These are phyloP conservation scores for Candida sp. DNA, from an alignment of 1,139 yeast genomes.

Conservation along the genomic window DNA sequence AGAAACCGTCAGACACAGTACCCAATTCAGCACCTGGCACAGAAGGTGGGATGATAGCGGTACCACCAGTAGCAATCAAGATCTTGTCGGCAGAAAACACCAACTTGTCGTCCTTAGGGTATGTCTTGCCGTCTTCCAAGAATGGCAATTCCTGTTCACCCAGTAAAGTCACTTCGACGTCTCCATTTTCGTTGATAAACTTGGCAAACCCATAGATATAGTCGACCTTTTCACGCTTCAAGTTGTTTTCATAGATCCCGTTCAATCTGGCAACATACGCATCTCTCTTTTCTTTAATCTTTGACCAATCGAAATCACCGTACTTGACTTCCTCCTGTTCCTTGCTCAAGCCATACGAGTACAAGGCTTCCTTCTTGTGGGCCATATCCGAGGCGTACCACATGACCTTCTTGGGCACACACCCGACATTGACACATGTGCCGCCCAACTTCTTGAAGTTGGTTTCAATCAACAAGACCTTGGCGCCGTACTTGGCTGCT, in stretches of 20 bases:
- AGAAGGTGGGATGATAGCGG: conserved; percentile 69
- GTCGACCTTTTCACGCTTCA: conserved; percentile 89
- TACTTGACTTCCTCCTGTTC: conserved; percentile 55
- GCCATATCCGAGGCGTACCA: conserved; percentile 97
- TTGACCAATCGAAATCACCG: conserved; percentile 78
- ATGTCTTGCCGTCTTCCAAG: conserved; percentile 29
- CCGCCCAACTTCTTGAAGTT: conserved; percentile 80
- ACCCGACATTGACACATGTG: conserved; percentile 98
- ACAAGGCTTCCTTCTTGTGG: conserved; percentile 69
- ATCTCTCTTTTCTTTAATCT: conserved; percentile 85
- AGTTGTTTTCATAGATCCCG: conserved; percentile 90
- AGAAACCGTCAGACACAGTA: conserved; percentile 91
- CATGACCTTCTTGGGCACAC: conserved; percentile 99
- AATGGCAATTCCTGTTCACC: conserved; percentile 47
- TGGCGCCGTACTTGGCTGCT: conserved; percentile 94
- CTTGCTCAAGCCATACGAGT: conserved; percentile 71
- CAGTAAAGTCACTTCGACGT: conserved; percentile 71
- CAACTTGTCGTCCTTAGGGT: conserved; percentile 54
- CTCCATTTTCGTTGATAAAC: conserved; percentile 64
- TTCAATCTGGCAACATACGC: conserved; percentile 87
- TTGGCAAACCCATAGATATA: conserved; percentile 87
- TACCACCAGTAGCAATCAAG: conserved; percentile 94
- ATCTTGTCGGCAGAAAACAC: conserved; percentile 80
- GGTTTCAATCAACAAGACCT: conserved; percentile 81
- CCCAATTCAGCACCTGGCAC: conserved; percentile 88